phyloP scores from a whole-genome alignment of 352 stramenopile genomes.

The Phytophthora tubulina region DNA sequence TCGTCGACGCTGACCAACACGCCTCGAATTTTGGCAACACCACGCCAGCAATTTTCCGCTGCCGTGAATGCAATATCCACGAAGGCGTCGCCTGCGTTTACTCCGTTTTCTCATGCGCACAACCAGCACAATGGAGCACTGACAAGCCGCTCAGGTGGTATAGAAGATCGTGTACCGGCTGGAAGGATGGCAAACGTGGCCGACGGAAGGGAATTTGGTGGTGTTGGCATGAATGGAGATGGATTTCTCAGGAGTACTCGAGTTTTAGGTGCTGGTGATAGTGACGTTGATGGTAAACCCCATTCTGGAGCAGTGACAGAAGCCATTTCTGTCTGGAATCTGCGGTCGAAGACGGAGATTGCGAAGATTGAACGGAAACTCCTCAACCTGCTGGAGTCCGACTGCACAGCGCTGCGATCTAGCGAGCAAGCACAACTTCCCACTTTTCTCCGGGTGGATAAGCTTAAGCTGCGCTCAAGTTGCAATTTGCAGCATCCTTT shows the following conservation, averaged over 20 bases:
- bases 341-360: conserved; percentile 67
- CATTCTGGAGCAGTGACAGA: conserved; percentile 13
- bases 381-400: conserved; percentile 59
- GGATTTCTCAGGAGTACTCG: conserved; percentile 15
- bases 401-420: conserved; percentile 61
- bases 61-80: conserved; percentile 82
- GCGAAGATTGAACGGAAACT: conserved; percentile 63
- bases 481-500: conserved; percentile 51
- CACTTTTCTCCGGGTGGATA: conserved; percentile 70
- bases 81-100: conserved; percentile 76
- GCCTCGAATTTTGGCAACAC: conserved; percentile 71
- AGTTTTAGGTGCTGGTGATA: conserved; percentile 16
- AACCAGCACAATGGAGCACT: conserved; percentile 32
- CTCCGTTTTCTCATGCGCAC: conserved; percentile 54
- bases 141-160: conserved; percentile 15
- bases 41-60: conserved; percentile 79
- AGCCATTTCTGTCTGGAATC: conserved; percentile 58
- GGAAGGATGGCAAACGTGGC: conserved; percentile 7
- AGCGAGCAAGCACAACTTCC: conserved; percentile 64
- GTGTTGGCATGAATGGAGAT: conserved; percentile 15
- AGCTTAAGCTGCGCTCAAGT: conserved; percentile 52
- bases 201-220: conserved; percentile 28
- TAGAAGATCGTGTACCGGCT: conserved; percentile 21
- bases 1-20: conserved; percentile 82
- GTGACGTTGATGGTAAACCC: conserved; percentile 20